Base-by-base conservation (phyloP, 768 basidiomycete genomes). In the Galerina marginata region DNA sequence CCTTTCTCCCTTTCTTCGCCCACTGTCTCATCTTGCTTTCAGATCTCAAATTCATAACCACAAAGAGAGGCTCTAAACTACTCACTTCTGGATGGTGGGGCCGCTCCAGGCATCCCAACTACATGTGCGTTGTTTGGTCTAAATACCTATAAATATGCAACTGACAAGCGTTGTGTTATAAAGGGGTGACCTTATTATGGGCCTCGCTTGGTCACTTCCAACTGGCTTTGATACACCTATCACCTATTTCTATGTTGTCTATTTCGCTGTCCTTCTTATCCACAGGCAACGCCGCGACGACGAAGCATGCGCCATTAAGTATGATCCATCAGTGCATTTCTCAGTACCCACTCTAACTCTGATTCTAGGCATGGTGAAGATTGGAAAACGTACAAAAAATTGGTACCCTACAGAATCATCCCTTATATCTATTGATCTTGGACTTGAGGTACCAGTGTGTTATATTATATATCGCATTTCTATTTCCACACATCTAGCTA, bases 1-100 rank as follows among this genome's bases (percentile, higher is more conserved):
- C 20, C 20, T 39, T 33, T 43, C 15, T 44, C 16, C 15, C 40
- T 1, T 2, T 5, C n/a, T 42, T 38, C 40, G 6, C 47, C 40
- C 71, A 14, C 51, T 58, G 29, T 15, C 36, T 51, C 25, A 52
- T 14, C 29, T 12, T 40, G 26, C 29, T 16, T 16, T 9, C 65
- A 96, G 95, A 92, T 70, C 79, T 96, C 16, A 76, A 83, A 62
- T 96, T 77, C 69, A 85, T 98, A 72, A 81, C 85, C 43, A 99
- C 97, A 2, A 84, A 87, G 63, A 84, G 86, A 15, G 97, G 97
- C 12, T 89, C 93, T 2, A 97, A 94, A 73, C 82, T 99, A 37
- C 83, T 99, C 26, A 96, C 88, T 29, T 93, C 92, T 4, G 97
- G 97, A 6, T 99, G 97, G 97, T 99, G 97, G 97, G 96, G 96